phyloP scores from a whole-genome alignment of 179 eudicot genomes.

The Spergularia azorica region DNA sequence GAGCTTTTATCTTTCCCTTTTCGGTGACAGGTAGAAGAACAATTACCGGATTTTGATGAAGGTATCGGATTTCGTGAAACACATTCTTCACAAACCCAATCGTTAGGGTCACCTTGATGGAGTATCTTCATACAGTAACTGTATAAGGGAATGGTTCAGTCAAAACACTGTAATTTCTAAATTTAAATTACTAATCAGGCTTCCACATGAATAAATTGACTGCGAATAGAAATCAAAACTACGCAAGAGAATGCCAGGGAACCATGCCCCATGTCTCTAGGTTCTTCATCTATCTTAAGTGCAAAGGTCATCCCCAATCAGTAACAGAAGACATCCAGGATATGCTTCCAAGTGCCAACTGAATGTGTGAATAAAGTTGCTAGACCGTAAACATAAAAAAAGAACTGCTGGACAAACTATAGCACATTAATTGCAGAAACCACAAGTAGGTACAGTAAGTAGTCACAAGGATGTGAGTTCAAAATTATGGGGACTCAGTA shows the following conservation, averaged over 20 bases:
- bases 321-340: background rate
- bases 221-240: no score
- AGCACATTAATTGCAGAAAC: no score
- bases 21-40: background rate
- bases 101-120: slow-evolving; percentile 1
- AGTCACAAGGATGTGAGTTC: no score
- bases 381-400: no score
- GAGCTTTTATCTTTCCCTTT: no score
- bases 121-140: slow-evolving; percentile 36
- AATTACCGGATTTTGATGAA: slow-evolving; percentile 22
- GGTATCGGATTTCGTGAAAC: slow-evolving; percentile 7
- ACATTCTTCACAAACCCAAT: slow-evolving; percentile 40
- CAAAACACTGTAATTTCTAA: slow-evolving; percentile 10
- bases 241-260: background rate
- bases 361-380: no score
- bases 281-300: no score
- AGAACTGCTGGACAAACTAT: no score
- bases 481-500: no score
- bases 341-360: no score
- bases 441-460: no score
- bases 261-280: no score
- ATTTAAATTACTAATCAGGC: background rate
- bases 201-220: background rate
- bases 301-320: background rate
- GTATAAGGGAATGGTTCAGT: slow-evolving; percentile 3